phyloP scores from a whole-genome alignment of 768 basidiomycete species.

The Heimioporus sp. region DNA sequence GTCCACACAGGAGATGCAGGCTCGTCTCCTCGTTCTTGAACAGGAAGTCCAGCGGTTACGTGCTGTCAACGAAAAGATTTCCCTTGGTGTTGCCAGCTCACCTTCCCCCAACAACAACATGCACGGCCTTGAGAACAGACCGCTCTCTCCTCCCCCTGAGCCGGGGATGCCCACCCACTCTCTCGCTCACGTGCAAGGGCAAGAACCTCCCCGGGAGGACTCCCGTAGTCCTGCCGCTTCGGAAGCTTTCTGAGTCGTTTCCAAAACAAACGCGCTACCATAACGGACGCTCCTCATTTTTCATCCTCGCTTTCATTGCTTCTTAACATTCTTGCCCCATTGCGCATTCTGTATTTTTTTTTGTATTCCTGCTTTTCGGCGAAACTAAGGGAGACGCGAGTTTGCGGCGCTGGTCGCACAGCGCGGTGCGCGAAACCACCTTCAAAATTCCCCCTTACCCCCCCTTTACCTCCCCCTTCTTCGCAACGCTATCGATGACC shows the following conservation, averaged over 20 bases:
- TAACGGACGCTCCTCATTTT: conserved; percentile 33
- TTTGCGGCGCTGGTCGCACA: conserved; percentile 32
- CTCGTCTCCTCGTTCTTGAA: conserved; percentile 63
- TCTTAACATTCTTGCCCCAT: conserved; percentile 32
- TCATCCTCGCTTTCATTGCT: conserved; percentile 33
- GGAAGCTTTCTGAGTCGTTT: conserved; percentile 28
- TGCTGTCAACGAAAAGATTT: conserved; percentile 80
- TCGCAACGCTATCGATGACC: conserved; percentile 33
- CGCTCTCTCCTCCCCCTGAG: conserved; percentile 67
- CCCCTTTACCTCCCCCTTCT: neutral
- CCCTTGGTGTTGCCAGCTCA: conserved; percentile 56
- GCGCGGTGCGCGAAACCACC: conserved; percentile 29
- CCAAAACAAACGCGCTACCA: conserved; percentile 18
- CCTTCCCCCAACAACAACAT: conserved; percentile 52
- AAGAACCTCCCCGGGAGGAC: conserved; percentile 61
- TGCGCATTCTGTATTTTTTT: conserved; percentile 33
- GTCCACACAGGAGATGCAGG: conserved; percentile 67
- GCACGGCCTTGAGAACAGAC: conserved; percentile 43
- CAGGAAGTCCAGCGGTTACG: conserved; percentile 69
- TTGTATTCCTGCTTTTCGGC: conserved; percentile 26
- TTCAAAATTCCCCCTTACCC: conserved; percentile 20
- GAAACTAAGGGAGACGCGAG: conserved; percentile 5
- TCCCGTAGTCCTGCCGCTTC: conserved; percentile 43
- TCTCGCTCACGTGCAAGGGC: conserved; percentile 55
- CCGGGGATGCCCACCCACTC: conserved; percentile 44